A percentile compares a stretch with the other conserved stretches of the same genome.
phyloP scores from a whole-genome alignment of 805 yeast species.

The Scheffersomyces coipomensis region DNA sequence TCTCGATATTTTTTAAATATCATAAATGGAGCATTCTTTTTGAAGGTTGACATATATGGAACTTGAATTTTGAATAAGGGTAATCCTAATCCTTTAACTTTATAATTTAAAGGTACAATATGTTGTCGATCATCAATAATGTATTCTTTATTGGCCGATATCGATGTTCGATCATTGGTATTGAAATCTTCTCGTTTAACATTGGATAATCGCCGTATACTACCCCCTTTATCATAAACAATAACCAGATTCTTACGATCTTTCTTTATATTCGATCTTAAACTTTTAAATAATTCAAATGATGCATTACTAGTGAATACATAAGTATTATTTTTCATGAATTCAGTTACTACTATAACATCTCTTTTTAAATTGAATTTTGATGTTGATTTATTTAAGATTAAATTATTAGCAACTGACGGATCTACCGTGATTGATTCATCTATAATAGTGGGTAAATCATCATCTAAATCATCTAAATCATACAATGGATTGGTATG shows the following conservation, averaged over 20 bases:
- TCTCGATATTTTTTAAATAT: slow-evolving; percentile 31
- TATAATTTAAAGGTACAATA: slow-evolving; percentile 30
- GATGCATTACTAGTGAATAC: slow-evolving; percentile 30
- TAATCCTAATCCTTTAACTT: slow-evolving; percentile 30
- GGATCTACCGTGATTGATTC: slow-evolving; percentile 12
- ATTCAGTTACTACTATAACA: slow-evolving; percentile 30
- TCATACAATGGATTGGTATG: not conserved
- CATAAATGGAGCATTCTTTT: slow-evolving; percentile 34
- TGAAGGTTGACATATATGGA: slow-evolving; percentile 35
- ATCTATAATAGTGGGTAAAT: slow-evolving; percentile 18
- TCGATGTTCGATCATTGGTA: not conserved
- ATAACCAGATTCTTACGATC: slow-evolving; percentile 18
- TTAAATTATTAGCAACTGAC: slow-evolving; percentile 1
- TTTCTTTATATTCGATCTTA: slow-evolving; percentile 20
- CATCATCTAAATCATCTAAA: slow-evolving; percentile 13
- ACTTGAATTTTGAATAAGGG: slow-evolving; percentile 34
- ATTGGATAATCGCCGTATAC: slow-evolving; percentile 12
- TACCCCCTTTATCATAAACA: slow-evolving; percentile 18
- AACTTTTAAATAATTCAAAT: slow-evolving; percentile 25
- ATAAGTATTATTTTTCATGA: slow-evolving; percentile 24
- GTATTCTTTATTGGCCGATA: slow-evolving; percentile 1
- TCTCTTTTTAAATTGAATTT: slow-evolving; percentile 26
- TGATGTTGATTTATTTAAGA: slow-evolving; percentile 20
- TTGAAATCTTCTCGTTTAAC: slow-evolving; percentile 5
- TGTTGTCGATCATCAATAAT: slow-evolving; percentile 28